phyloP scores from a whole-genome alignment of 257 asterid species.

The Verbascum thapsus region DNA sequence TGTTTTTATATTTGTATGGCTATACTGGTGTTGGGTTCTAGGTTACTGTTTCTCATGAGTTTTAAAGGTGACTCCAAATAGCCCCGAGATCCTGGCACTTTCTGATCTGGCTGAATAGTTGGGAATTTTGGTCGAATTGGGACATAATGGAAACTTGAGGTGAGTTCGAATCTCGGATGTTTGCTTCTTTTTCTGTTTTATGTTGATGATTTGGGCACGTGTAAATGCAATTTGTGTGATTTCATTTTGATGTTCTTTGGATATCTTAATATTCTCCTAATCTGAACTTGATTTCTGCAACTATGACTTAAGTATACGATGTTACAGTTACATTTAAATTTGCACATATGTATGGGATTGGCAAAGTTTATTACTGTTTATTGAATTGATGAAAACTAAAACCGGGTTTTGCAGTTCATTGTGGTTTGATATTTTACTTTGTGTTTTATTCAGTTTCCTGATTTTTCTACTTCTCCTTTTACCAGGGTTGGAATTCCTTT shows the following conservation, averaged over 20 bases:
- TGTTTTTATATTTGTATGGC: conserved; percentile 25
- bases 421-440: conserved; percentile 22
- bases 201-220: conserved; percentile 22
- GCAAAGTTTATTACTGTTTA: conserved; percentile 13
- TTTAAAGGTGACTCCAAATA: conserved; percentile 58
- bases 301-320: conserved; percentile 5
- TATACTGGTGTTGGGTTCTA: conserved; percentile 25
- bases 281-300: conserved; percentile 22
- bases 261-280: conserved; percentile 12
- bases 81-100: conserved; percentile 66
- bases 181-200: not conserved
- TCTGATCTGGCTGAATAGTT: conserved; percentile 47
- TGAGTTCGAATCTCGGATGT: conserved; percentile 40
- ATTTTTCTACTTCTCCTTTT: conserved; percentile 4
- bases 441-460: conserved; percentile 30
- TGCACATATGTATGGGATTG: not conserved
- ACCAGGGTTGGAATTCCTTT: no score
- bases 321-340: no score
- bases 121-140: conserved; percentile 28
- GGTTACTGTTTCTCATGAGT: conserved; percentile 27
- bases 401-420: conserved; percentile 13
- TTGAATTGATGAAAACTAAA: conserved; percentile 20
- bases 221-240: conserved; percentile 24
- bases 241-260: conserved; percentile 11
- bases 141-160: conserved; percentile 38